These are phyloP conservation scores for Cyamopsis tetragonoloba DNA, from an alignment of 306 rosid genomes.

Conservation along the genomic window DNA sequence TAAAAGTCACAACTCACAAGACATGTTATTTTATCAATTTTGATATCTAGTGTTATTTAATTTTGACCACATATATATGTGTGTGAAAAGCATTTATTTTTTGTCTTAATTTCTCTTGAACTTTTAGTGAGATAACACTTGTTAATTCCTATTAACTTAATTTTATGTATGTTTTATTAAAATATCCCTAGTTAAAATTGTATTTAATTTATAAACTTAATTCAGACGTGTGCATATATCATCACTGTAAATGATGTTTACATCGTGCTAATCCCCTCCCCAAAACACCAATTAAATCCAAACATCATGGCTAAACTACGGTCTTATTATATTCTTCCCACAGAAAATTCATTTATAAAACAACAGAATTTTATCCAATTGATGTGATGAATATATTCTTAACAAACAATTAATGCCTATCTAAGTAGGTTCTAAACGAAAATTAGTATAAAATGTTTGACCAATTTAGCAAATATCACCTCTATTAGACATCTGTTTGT, in stretches of 20 bases:
- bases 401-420: slow-evolving; percentile 1
- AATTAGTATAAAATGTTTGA: slow-evolving; percentile 15
- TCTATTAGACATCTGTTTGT: background rate
- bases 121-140: no score
- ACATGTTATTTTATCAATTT: no score
- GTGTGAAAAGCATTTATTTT: no score
- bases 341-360: background rate
- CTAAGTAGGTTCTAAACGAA: slow-evolving; percentile 17
- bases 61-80: no score
- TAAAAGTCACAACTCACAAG: no score
- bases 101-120: no score
- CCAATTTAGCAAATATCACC: background rate
- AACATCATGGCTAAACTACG: slow-evolving; percentile 12
- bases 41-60: no score
- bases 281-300: slow-evolving; percentile 2
- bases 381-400: slow-evolving; percentile 30
- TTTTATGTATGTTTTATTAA: no score
- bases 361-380: slow-evolving; percentile 2
- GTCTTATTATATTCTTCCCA: slow-evolving; percentile 1
- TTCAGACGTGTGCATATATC: background rate
- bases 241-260: background rate
- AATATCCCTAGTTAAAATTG: no score
- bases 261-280: slow-evolving; percentile 13
- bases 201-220: no score
- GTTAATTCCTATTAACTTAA: no score